Base-by-base conservation (phyloP, 2,329 filamentous ascomycete genomes). In the Alternaria triticina region DNA sequence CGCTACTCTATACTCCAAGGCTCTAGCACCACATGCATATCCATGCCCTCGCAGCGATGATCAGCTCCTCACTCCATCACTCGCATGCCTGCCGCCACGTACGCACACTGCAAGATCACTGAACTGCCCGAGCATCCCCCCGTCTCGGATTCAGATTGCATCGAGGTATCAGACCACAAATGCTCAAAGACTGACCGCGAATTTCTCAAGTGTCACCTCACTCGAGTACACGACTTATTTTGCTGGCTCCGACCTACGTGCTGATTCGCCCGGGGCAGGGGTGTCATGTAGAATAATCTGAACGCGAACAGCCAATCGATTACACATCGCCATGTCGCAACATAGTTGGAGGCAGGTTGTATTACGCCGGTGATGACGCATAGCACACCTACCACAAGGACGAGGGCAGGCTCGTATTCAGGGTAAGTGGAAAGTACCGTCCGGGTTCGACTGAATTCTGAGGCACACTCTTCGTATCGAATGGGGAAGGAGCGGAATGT, bases 361-460 rank as follows among this genome's bases (percentile, higher is more conserved):
- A 65, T 60, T 59, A 65, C 65, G 49, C 50, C 50, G 46, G 57
- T 36, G 59, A 61, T 61, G 65, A 65, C 61, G 66, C 66, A 65
- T 54, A 40, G 12, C 30, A 46, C 47, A 20, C 28, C 43, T 52
- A 50, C 44, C 55, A 63, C 43, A 50, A 55, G 51, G 54, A 46
- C 40, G 54, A 45, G 55, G 45, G 28, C 36, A 40, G 13, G 8
- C 45, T 56, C 51, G 59, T 62, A 59, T 63, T 55, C 56, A 58
- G 62, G 57, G 52, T 57, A 54, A 60, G 49, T 43, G 46, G 23
- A 61, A 27, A 64, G 17, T 61, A 54, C 54, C 22, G 46, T 50
- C 30, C 20, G 54, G 17, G 30, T 28, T 57, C 50, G 44, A 54
- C 59, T 52, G 56, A 64, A 33, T 45, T 28, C 43, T 55, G 47